phyloP scores from a whole-genome alignment of 2,329 filamentous ascomycete species.

The Septoria linicola region DNA sequence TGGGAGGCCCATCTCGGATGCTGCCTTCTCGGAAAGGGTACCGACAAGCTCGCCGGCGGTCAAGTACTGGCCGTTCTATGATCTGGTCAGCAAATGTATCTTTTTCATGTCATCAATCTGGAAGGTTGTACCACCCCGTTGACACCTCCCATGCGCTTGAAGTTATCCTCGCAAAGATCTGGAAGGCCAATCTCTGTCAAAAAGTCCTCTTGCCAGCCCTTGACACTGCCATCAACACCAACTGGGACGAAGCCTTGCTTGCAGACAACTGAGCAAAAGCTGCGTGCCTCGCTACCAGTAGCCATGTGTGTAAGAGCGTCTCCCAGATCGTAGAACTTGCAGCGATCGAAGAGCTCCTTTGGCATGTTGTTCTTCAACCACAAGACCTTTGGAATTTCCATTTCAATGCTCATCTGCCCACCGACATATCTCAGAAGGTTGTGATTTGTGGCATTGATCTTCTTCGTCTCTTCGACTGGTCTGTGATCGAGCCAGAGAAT shows the following conservation, averaged over 20 bases:
- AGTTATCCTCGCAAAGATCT: slow-evolving; percentile 81
- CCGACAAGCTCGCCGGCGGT: slow-evolving; percentile 92
- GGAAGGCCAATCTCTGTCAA: slow-evolving; percentile 80
- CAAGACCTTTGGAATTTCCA: slow-evolving; percentile 97
- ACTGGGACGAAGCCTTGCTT: slow-evolving; percentile 97
- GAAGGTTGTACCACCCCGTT: slow-evolving; percentile 74
- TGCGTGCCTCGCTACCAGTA: slow-evolving; percentile 85
- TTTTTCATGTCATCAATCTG: slow-evolving; percentile 7
- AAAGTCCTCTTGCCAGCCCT: slow-evolving; percentile 98
- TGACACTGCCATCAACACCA: slow-evolving; percentile 94
- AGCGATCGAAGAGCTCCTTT: slow-evolving; percentile 79
- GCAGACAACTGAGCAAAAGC: slow-evolving; percentile 93
- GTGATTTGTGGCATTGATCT: slow-evolving; percentile 90
- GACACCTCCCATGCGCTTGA: slow-evolving; percentile 90
- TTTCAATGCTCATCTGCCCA: slow-evolving; percentile 98
- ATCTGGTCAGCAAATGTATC: slow-evolving; percentile 35
- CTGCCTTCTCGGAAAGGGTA: slow-evolving; percentile 77
- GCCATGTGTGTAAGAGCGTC: slow-evolving; percentile 94
- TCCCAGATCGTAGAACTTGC: slow-evolving; percentile 94
- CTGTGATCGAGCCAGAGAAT: slow-evolving; percentile 97
- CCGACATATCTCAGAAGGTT: slow-evolving; percentile 94
- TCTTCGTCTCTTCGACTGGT: slow-evolving; percentile 82
- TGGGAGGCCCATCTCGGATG: slow-evolving; percentile 76
- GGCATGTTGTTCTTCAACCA: slow-evolving; percentile 99
- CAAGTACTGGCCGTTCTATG: slow-evolving; percentile 85